Conservation (phyloP, 352 stramenopile species). For the Phytophthora pistaciae region DNA sequence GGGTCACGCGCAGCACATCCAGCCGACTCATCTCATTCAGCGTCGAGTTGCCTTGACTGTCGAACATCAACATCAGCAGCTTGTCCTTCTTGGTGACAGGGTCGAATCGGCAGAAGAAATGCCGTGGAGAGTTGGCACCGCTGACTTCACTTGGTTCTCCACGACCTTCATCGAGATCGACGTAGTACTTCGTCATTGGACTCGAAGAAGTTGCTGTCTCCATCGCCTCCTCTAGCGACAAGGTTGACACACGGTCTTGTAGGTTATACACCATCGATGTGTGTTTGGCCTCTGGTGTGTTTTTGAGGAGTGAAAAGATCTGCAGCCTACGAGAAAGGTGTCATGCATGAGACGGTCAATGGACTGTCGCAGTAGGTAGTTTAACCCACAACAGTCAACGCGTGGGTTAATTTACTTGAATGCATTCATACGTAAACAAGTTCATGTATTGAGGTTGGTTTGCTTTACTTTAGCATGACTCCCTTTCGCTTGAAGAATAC, state of each 20-base stretch:
- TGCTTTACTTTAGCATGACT: conserved; percentile 35
- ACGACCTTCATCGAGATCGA: not conserved
- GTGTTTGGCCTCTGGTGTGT: not conserved
- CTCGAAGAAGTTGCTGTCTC: not conserved
- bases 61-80: conserved; percentile 41
- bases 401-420: not conserved
- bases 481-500: conserved; percentile 39
- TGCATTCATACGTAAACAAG: too few species aligned
- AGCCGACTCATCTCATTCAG: conserved; percentile 51
- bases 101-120: conserved; percentile 40
- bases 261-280: not conserved
- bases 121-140: not conserved
- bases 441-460: too few species aligned
- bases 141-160: not conserved
- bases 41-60: conserved; percentile 33
- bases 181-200: conserved; percentile 1
- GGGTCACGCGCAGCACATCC: conserved; percentile 49
- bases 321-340: not conserved
- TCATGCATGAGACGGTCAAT: not conserved
- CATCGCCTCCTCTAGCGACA: conserved; percentile 2
- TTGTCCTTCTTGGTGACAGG: conserved; percentile 31
- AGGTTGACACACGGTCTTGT: not conserved
- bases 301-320: not conserved
- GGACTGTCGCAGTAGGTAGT: not conserved
- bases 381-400: not conserved